Base-by-base conservation (phyloP, 2,329 filamentous ascomycete species). In the Lachnellula occidentalis region DNA sequence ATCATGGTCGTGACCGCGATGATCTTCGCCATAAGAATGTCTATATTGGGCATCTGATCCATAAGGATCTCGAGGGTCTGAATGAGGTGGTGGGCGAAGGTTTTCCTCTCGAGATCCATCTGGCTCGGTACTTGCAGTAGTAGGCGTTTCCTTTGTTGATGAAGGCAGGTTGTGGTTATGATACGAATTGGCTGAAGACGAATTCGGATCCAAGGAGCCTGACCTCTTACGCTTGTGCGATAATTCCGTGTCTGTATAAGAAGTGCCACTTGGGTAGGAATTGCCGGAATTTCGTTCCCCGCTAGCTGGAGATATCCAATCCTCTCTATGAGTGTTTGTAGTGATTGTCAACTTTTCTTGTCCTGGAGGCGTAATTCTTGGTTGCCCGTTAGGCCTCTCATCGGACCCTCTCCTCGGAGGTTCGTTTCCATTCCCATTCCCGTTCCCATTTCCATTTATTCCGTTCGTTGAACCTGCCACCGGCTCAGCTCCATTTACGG, bases 141-240 rank as follows among this genome's bases (percentile, higher is more conserved):
- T 63, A 5, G 66, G 63, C 19, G 63, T 66, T 48, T 66, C 58
- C 43, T 73, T 65, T 63, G 73, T 63, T 56, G 67, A 64, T 34
- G 65, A 67, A 48, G 68, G 66, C 50, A 62, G 57, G 34, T 64
- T 70, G 52, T 71, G 66, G 49, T 62, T 70, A 55, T 70, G 69
- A 54, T 71, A 72, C n/a, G 66, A 66, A 57, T 62, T 67, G 59
- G 67, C 63, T 51, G 66, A 69, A 14, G 66, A 62, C 34, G 66
- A 64, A 27, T 58, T 63, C 41, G 66, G 70, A 53, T 85, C 85
- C 37, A 75, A 69, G 5, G 86, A 88, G 45, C 76, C 73, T 6
- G 88, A 90, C 57, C 88, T 81, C 70, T 90, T 92, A 64, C 83
- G 81, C 71, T 86, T 87, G 63, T 82, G 78, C 17, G 78, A 72